phyloP scores from a whole-genome alignment of 257 asterid species.

The Phtheirospermum japonicum region DNA sequence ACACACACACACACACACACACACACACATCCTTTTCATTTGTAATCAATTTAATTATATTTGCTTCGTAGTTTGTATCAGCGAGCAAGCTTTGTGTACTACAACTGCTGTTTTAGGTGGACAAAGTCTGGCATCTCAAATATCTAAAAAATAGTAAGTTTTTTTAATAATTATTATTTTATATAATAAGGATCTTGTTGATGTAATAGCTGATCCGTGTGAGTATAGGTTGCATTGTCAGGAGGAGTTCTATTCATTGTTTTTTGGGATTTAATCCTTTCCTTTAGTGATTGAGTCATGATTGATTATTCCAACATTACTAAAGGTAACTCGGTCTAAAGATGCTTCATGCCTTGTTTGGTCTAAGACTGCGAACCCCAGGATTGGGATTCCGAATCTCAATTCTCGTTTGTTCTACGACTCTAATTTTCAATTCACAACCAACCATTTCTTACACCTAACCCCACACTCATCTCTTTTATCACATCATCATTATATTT shows the following conservation, averaged over 20 bases:
- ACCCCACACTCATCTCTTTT: no score
- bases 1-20: no score
- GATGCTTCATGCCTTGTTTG: no score
- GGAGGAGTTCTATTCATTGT: constrained; percentile 90
- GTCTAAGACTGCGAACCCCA: no score
- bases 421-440: no score
- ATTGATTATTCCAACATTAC: constrained; percentile 26
- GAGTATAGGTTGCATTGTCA: constrained; percentile 80
- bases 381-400: no score
- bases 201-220: constrained; percentile 25
- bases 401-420: no score
- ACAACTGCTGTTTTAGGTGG: constrained; percentile 97
- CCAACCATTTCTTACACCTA: no score
- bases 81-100: constrained; percentile 95
- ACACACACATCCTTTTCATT: no score
- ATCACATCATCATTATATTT: no score
- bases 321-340: constrained; percentile 34
- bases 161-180: background rate
- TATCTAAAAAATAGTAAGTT: constrained; percentile 77
- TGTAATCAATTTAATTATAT: background rate
- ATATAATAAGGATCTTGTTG: background rate
- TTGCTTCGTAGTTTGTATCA: constrained; percentile 37
- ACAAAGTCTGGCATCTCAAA: constrained; percentile 81
- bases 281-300: constrained; percentile 59
- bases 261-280: constrained; percentile 90